These are phyloP conservation scores for Danielia oregonensis DNA, from an alignment of 805 yeast genomes.

Conservation along the genomic window DNA sequence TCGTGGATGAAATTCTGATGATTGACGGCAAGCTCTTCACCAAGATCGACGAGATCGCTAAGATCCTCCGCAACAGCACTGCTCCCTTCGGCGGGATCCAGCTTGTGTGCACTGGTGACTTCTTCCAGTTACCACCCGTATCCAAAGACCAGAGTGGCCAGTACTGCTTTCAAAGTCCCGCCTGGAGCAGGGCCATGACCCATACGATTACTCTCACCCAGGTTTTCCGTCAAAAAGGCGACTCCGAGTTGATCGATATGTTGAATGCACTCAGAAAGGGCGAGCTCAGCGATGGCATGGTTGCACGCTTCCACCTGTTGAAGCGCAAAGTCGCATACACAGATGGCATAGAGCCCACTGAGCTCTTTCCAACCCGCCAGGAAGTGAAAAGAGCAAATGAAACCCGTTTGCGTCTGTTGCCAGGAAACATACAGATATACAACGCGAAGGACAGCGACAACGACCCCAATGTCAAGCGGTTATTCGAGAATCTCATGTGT, in stretches of 20 bases:
- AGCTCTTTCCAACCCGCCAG: slow-evolving; percentile 64
- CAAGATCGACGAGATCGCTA: slow-evolving; percentile 60
- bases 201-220: slow-evolving; percentile 56
- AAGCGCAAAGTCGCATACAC: slow-evolving; percentile 47
- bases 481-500: slow-evolving; percentile 68
- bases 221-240: slow-evolving; percentile 77
- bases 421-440: slow-evolving; percentile 42
- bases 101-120: slow-evolving; percentile 73
- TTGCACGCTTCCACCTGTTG: slow-evolving; percentile 47
- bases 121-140: slow-evolving; percentile 80
- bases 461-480: slow-evolving; percentile 34
- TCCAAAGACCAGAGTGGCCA: slow-evolving; percentile 27
- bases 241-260: slow-evolving; percentile 65
- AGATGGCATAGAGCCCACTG: slow-evolving; percentile 69
- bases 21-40: slow-evolving; percentile 65
- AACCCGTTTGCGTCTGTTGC: slow-evolving; percentile 42
- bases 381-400: slow-evolving; percentile 71
- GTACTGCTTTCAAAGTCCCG: slow-evolving; percentile 63
- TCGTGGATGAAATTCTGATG: slow-evolving; percentile 81
- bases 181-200: slow-evolving; percentile 60
- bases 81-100: slow-evolving; percentile 81
- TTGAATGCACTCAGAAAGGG: slow-evolving; percentile 73
- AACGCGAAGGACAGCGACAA: slow-evolving; percentile 55
- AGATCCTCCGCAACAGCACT: slow-evolving; percentile 38
- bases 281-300: slow-evolving; percentile 44